Percentiles rank a stretch among this genome's conserved stretches.
phyloP scores from a whole-genome alignment of 768 basidiomycete genomes.

The Crassisporium funariophilum region DNA sequence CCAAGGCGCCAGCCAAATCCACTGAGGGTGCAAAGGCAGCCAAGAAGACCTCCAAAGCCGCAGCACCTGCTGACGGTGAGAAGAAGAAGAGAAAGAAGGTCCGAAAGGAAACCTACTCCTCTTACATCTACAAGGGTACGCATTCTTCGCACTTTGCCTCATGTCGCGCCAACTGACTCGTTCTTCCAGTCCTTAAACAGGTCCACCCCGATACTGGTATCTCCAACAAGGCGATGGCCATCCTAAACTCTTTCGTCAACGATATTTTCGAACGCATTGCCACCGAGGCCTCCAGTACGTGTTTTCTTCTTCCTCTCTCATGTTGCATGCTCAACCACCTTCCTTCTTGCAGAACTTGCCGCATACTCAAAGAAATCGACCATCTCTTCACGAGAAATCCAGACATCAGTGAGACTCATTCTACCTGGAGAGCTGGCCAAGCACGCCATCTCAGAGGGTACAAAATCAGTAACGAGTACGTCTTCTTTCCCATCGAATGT shows the following conservation, averaged over 20 bases:
- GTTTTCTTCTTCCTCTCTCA: background rate
- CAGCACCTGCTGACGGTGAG: slow-evolving; percentile 64
- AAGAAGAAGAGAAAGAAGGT: slow-evolving; percentile 90
- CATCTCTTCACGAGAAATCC: slow-evolving; percentile 97
- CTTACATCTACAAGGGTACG: slow-evolving; percentile 90
- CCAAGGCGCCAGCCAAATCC: slow-evolving; percentile 74
- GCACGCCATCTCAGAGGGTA: slow-evolving; percentile 93
- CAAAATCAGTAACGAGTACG: slow-evolving; percentile 87
- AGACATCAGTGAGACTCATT: slow-evolving; percentile 95
- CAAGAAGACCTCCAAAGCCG: slow-evolving; percentile 76
- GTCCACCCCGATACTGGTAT: slow-evolving; percentile 99
- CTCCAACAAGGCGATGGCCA: slow-evolving; percentile 98
- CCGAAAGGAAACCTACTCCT: slow-evolving; percentile 91
- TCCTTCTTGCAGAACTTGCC: slow-evolving; percentile 72
- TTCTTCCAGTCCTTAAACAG: slow-evolving; percentile 79
- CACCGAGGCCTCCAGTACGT: slow-evolving; percentile 84
- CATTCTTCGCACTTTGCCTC: background rate
- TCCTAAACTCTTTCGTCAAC: slow-evolving; percentile 94
- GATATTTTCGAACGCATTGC: slow-evolving; percentile 96
- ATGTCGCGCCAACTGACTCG: background rate
- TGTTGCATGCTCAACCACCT: slow-evolving; percentile 7
- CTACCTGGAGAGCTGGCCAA: slow-evolving; percentile 95
- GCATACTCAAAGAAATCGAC: slow-evolving; percentile 98
- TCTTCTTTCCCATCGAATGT: slow-evolving; percentile 1
- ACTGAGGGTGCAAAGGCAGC: slow-evolving; percentile 69